Percentiles rank a stretch among this genome's conserved stretches.
Evolutionary conservation across 1,284 basidiomycete genomes (phyloP).

Genomic region (Pholiota adiposa): DNA sequence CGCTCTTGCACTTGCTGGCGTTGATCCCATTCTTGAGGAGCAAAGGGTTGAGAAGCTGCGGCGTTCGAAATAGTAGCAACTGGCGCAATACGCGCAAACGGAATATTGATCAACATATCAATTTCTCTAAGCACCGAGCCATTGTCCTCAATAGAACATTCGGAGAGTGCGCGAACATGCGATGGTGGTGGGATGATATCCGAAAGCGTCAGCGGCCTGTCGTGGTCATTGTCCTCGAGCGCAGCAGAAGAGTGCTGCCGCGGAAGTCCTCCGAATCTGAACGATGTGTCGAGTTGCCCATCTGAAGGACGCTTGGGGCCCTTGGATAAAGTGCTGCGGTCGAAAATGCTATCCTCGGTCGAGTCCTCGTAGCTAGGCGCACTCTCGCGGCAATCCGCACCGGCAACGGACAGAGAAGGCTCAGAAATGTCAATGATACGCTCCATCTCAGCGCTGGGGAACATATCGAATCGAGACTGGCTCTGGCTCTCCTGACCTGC

Average conservation of each 20-base stretch:
- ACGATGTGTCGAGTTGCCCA: constrained; percentile 67
- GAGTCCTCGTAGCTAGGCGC: constrained; percentile 9
- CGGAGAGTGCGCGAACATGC: constrained; percentile 54
- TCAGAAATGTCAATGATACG: constrained; percentile 38
- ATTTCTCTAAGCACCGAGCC: constrained; percentile 65
- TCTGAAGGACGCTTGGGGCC: constrained; percentile 53
- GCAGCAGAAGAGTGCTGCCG: constrained; percentile 12
- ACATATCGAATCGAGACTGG: constrained; percentile 31
- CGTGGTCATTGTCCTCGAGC: constrained; percentile 17
- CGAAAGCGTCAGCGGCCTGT: constrained; percentile 58
- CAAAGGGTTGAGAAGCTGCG: not conserved
- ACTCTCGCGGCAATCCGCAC: constrained; percentile 35
- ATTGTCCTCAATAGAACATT: constrained; percentile 47
- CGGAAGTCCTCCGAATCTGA: constrained; percentile 70
- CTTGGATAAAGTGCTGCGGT: constrained; percentile 21
- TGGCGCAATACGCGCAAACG: not conserved
- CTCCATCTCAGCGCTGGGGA: constrained; percentile 23
- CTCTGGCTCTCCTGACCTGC: constrained; percentile 4
- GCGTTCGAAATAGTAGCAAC: not conserved
- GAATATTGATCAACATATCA: constrained; percentile 45
- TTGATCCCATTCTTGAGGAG: not conserved
- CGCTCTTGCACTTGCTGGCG: not conserved
- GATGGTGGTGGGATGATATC: constrained; percentile 74
- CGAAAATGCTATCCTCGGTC: constrained; percentile 26
- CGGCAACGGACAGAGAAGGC: constrained; percentile 39